Base-by-base conservation (phyloP, 495 filamentous ascomycete genomes). In the Neurospora tetraspora region DNA sequence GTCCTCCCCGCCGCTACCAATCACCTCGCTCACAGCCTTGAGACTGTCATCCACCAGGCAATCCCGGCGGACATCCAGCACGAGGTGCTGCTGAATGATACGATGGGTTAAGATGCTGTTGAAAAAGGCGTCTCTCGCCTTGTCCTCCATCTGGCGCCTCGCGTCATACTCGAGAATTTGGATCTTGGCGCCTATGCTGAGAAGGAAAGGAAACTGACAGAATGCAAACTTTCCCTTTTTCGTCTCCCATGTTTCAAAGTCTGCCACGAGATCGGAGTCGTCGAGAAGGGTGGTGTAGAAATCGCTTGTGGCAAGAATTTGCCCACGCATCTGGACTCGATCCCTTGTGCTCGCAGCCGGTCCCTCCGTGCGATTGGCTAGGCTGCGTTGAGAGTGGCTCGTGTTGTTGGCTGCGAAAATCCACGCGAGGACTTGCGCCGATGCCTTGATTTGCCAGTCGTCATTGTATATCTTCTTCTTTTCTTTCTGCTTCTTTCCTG, bases 141-240 rank as follows among this genome's bases (percentile, higher is more conserved):
- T 93, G 70, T 91, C 89, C 74, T 93, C 91, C 94, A 97, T 97
- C 81, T 97, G 95, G 9, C 94, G 88, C 74, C 91, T 89, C 5
- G 94, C 93, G 80, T 98, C 95, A 77, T 96, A 88, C 79, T 97
- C 94, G 77, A 97, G 83, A 73, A 97, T 96, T 75, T 91, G 92
- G 73, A 96, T 97, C 81, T 98, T 98, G 38, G 94, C 91, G 82
- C 93, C 94, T 75, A 98, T 95, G 70, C 93, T 97, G 39, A 98
- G 86, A 76, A 97, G 92, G 81, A 97, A 97, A 4, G 94, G 94
- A 77, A 95, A 97, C 77, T 97, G 93, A 77, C 94, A 98, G 78
- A 98, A 97, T 5, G 93, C 88, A 76, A 98, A 97, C 73, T 88
- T 92, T 1, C 88, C 87, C 68, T 87, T 85, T 75, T 85, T 89